Percentiles rank a stretch among this genome's conserved stretches.
These are phyloP conservation scores for Rubus parviflorus DNA, from an alignment of 306 rosid species.

Conservation along the genomic window DNA sequence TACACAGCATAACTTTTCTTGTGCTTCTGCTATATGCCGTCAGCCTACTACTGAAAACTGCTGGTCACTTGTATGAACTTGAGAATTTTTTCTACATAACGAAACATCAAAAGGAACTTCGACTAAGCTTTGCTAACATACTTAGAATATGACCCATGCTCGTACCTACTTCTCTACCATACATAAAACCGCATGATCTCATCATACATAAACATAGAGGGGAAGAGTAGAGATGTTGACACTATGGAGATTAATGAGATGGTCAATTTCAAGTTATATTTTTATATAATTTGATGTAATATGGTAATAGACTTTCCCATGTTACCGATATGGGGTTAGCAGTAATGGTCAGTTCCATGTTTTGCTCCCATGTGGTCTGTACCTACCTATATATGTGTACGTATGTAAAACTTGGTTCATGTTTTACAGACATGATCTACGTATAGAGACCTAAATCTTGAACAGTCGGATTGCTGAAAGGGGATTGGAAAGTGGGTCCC, in stretches of 20 bases:
- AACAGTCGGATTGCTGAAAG: too few species aligned
- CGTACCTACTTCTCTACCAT: neutral
- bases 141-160: neutral
- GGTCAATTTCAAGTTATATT: neutral
- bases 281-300: neutral
- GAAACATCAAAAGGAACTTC: neutral
- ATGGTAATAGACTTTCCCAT: neutral
- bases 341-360: neutral
- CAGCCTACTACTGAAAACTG: neutral
- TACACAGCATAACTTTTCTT: neutral
- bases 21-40: neutral
- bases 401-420: neutral
- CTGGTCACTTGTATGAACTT: neutral
- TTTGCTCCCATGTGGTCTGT: neutral
- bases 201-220: neutral
- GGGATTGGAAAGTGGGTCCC: neutral
- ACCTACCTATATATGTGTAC: neutral
- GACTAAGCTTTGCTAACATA: neutral
- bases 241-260: neutral
- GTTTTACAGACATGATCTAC: neutral
- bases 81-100: neutral
- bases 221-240: neutral
- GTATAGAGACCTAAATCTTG: neutral
- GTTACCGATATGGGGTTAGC: neutral
- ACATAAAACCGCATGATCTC: neutral